Conservation (phyloP, 139 green algal species). For the Chlamydomonas eustigma region DNA sequence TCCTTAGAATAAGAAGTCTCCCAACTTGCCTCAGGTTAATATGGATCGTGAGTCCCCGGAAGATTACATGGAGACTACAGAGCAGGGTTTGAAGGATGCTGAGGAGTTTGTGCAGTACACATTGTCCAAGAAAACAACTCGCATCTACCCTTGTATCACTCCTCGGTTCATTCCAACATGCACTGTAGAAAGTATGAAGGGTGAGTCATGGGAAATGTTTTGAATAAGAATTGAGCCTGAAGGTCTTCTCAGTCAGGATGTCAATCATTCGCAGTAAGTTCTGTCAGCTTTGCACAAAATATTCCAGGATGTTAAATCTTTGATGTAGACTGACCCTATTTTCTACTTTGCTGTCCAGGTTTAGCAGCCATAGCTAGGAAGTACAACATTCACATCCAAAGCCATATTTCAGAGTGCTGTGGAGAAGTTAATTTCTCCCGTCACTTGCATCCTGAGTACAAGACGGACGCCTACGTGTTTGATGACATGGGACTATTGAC, state of each 20-base stretch:
- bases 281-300: no score
- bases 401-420: conserved; percentile 50
- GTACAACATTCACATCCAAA: conserved; percentile 43
- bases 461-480: conserved; percentile 46
- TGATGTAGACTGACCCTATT: no score
- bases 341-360: no score
- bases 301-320: no score
- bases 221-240: no score
- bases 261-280: no score
- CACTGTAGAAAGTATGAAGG: conserved; percentile 51
- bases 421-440: conserved; percentile 52
- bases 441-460: conserved; percentile 48
- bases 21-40: conserved; percentile 35
- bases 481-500: conserved; percentile 55
- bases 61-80: conserved; percentile 43
- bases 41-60: conserved; percentile 57
- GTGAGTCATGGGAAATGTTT: neutral
- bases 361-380: conserved; percentile 36
- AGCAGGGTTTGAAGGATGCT: conserved; percentile 39
- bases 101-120: conserved; percentile 38
- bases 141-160: conserved; percentile 56
- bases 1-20: neutral
- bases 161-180: conserved; percentile 74
- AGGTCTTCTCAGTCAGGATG: no score
- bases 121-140: conserved; percentile 32